Conservation (phyloP, 768 basidiomycete genomes). For the Boletus insuetus region DNA sequence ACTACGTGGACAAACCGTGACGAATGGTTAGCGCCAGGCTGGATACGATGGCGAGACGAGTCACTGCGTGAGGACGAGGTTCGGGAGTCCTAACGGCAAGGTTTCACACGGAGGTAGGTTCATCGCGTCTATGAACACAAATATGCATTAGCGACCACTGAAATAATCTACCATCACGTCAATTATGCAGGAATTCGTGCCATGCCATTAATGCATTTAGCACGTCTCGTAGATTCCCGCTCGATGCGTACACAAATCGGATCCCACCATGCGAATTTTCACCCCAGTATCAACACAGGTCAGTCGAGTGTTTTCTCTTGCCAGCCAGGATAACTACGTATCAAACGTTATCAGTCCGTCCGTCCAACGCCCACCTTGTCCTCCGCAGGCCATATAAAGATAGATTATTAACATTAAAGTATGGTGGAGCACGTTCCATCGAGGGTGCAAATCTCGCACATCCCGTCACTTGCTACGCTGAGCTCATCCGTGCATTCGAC, state of each 20-base stretch:
- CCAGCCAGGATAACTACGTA: not conserved
- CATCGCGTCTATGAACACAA: too few relatives aligned
- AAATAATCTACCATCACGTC: slow-evolving; percentile 19
- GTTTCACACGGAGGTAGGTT: slow-evolving; percentile 7
- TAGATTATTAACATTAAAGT: slow-evolving; percentile 4
- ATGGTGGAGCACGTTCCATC: not conserved
- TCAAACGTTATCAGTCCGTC: not conserved
- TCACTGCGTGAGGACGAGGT: too few relatives aligned
- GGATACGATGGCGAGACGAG: too few relatives aligned
- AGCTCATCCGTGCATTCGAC: not conserved
- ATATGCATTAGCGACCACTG: too few relatives aligned
- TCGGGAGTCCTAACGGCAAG: not conserved
- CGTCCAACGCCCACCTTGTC: slow-evolving; percentile 10
- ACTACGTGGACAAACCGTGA: slow-evolving; percentile 18
- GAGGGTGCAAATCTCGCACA: slow-evolving; percentile 11
- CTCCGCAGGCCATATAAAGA: slow-evolving; percentile 9
- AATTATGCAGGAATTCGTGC: slow-evolving; percentile 37
- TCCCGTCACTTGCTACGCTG: not conserved
- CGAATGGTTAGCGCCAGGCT: not conserved
- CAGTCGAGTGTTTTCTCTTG: not conserved
- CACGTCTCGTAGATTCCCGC: slow-evolving; percentile 20
- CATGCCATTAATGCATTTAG: slow-evolving; percentile 39
- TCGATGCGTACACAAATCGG: not conserved
- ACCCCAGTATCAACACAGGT: slow-evolving; percentile 31
- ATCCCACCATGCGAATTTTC: slow-evolving; percentile 4